Conservation (phyloP, 1,284 basidiomycete genomes). For the Meira miltonrushii region DNA sequence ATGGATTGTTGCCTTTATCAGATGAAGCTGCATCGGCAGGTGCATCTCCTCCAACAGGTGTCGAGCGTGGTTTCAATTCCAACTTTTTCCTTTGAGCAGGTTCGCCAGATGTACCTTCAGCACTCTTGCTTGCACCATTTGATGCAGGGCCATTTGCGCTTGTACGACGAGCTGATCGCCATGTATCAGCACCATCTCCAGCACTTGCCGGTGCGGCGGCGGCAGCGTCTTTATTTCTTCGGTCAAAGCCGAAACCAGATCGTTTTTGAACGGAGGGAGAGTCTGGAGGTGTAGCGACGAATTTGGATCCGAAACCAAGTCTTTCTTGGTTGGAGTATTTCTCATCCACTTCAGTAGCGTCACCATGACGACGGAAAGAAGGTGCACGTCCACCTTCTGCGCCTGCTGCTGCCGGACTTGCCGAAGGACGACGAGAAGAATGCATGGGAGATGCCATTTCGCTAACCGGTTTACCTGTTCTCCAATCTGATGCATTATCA, state of each 20-base stretch:
- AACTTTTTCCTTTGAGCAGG: slow-evolving; percentile 47
- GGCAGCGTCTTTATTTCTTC: slow-evolving; percentile 10
- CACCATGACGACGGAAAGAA: slow-evolving; percentile 11
- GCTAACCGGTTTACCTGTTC: slow-evolving; percentile 48
- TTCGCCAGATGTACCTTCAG: slow-evolving; percentile 18
- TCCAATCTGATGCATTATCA: slow-evolving; percentile 45
- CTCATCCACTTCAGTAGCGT: slow-evolving; percentile 41
- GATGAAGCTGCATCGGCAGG: slow-evolving; percentile 64
- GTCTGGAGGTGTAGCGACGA: slow-evolving; percentile 37
- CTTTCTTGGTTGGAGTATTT: slow-evolving; percentile 37
- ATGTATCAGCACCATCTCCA: slow-evolving; percentile 12
- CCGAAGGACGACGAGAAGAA: slow-evolving; percentile 14
- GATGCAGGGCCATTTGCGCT: neutral
- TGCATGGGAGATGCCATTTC: slow-evolving; percentile 10
- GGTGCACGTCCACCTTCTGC: slow-evolving; percentile 11
- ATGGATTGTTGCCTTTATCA: slow-evolving; percentile 61
- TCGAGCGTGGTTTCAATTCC: slow-evolving; percentile 46
- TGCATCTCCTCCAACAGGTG: slow-evolving; percentile 57
- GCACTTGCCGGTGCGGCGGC: slow-evolving; percentile 9
- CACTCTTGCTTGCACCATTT: neutral
- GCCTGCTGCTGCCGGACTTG: slow-evolving; percentile 4
- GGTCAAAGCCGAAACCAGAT: slow-evolving; percentile 11
- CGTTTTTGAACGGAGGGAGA: slow-evolving; percentile 15
- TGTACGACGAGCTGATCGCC: slow-evolving; percentile 2
- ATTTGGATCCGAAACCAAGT: slow-evolving; percentile 48